Base-by-base conservation (phyloP, 2,329 filamentous ascomycete species). In the Aurifilum marmelostoma region DNA sequence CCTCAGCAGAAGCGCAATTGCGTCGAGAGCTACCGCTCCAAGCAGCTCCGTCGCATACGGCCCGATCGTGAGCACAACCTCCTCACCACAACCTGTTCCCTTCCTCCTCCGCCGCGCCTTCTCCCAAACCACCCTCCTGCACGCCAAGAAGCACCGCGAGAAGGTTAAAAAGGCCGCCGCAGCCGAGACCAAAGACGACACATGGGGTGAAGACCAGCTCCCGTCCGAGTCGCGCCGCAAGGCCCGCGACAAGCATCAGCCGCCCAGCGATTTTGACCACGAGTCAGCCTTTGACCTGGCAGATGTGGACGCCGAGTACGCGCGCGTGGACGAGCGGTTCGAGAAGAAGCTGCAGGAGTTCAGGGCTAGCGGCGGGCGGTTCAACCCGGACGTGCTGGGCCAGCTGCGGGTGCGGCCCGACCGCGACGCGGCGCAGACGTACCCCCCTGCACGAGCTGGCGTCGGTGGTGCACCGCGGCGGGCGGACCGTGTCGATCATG, bases 371-470 rank as follows among this genome's bases (percentile, higher is more conserved):
- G 85, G 84, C 72, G 83, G 84, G 37, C 82, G 83, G 69, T 87
- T 87, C 82, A 85, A 84, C 79, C 81, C 83, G 8, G 81, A 83
- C 73, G 75, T 75, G 67, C 78, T 88, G 63, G 84, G 84, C 72
- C 77, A 80, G 27, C 77, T 87, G 50, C 75, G 76, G 34, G 81
- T 87, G 41, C 71, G 73, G 63, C 75, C 78, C 21, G 75, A 79
- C 75, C 74, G 75, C 63, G 74, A 75, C 70, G 73, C 65, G 61
- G 32, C 68, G 16, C 69, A 71, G 54, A 75, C 78, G 7, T 87
- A 83, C 73, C 84, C 85, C 43, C n/a, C 81, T 88, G n/a, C 80
- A 81, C 67, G 85, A 88, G 76, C 81, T 88, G 41, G 85, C 85
- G 34, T 82, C 86, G 75, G 80, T 88, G 6, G 82, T 87, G 29